A percentile compares a stretch with the other conserved stretches of the same genome.
These are phyloP conservation scores for Diatrype stigma DNA, from an alignment of 2,329 filamentous ascomycete species.

Conservation along the genomic window DNA sequence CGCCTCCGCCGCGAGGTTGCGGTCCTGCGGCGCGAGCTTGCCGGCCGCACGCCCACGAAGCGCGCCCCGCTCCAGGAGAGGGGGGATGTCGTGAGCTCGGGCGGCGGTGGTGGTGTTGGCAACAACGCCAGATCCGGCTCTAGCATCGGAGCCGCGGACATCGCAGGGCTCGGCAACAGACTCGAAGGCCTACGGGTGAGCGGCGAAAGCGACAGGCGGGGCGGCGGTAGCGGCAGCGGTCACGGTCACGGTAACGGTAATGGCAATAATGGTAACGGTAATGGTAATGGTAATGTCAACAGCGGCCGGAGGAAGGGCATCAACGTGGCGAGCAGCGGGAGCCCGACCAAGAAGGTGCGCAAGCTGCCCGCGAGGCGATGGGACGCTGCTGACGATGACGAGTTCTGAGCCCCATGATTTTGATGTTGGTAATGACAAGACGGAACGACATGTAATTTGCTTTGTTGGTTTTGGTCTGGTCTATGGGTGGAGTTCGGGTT, in stretches of 20 bases:
- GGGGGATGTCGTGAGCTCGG: conserved; percentile 34
- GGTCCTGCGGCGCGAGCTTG: conserved; percentile 62
- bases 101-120: neutral
- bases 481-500: neutral
- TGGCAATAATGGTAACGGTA: no score
- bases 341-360: neutral
- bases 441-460: neutral
- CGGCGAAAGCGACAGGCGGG: conserved; percentile 11
- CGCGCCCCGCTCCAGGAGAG: conserved; percentile 51
- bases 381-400: neutral
- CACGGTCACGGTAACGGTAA: conserved; percentile 3
- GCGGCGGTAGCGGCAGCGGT: neutral
- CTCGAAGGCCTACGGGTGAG: conserved; percentile 49
- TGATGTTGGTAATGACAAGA: neutral
- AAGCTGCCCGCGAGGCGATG: neutral
- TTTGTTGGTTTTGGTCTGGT: neutral
- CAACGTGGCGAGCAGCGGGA: neutral
- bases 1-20: conserved; percentile 61
- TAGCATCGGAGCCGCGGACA: conserved; percentile 19
- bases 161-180: conserved; percentile 37
- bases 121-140: conserved; percentile 13
- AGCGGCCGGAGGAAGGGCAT: neutral
- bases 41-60: conserved; percentile 59
- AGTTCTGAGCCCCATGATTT: neutral
- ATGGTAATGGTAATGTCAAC: neutral